phyloP scores from a whole-genome alignment of 371 early-diverging fungal species.

The Haplosporangium sp. region DNA sequence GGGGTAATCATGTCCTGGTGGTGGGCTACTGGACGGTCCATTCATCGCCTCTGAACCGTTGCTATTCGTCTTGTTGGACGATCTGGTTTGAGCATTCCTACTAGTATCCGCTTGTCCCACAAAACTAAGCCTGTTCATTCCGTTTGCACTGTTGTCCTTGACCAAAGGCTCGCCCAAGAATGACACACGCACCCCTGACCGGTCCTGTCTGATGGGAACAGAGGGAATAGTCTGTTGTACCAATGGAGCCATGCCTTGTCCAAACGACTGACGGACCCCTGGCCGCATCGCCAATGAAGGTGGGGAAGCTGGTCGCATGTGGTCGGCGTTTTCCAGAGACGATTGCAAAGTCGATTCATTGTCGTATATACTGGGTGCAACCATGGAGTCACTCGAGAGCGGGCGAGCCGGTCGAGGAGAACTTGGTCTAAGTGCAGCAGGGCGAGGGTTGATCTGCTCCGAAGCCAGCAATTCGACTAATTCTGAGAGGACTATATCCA shows the following conservation, averaged over 20 bases:
- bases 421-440: conserved; percentile 34
- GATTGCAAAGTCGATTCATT: conserved; percentile 23
- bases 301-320: conserved; percentile 28
- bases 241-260: conserved; percentile 32
- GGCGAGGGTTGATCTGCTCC: conserved; percentile 44
- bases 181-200: conserved; percentile 34
- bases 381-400: conserved; percentile 50
- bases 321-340: conserved; percentile 32
- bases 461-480: conserved; percentile 45
- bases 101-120: conserved; percentile 3
- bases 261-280: conserved; percentile 40
- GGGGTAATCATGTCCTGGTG: no score
- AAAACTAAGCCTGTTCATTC: conserved; percentile 14
- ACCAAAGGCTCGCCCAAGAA: conserved; percentile 26
- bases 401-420: conserved; percentile 44
- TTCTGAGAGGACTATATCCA: conserved; percentile 53
- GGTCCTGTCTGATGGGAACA: conserved; percentile 43
- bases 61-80: conserved; percentile 6
- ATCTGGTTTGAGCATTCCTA: conserved; percentile 10
- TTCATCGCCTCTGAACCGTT: not conserved
- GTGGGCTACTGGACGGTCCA: no score
- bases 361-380: conserved; percentile 49
- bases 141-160: conserved; percentile 18
- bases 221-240: conserved; percentile 28
- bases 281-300: conserved; percentile 16